phyloP scores from a whole-genome alignment of 2,329 filamentous ascomycete species.

The Aureobasidium sp. region DNA sequence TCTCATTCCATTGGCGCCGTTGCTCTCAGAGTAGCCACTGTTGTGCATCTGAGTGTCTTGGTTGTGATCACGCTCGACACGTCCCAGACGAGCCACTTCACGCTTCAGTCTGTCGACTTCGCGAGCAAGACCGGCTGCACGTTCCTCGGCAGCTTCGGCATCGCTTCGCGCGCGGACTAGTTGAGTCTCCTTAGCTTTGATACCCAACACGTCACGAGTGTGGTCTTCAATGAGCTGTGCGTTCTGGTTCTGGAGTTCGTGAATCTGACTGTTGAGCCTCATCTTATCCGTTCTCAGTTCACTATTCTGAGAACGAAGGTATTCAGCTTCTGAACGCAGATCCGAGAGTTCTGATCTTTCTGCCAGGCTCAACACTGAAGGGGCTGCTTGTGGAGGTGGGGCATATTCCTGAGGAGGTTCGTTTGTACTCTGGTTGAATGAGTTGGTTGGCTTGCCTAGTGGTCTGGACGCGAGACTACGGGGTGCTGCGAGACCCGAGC shows the following conservation, averaged over 20 bases:
- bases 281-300: slow-evolving; percentile 75
- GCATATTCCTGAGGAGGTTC: slow-evolving; percentile 13
- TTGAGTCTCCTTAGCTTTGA: slow-evolving; percentile 96
- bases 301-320: slow-evolving; percentile 64
- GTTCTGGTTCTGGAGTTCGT: slow-evolving; percentile 94
- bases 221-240: slow-evolving; percentile 95
- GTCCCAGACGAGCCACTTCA: slow-evolving; percentile 43
- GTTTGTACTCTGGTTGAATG: slow-evolving; percentile 48
- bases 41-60: slow-evolving; percentile 3
- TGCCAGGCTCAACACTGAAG: slow-evolving; percentile 63
- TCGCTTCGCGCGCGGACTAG: slow-evolving; percentile 86
- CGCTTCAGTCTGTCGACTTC: slow-evolving; percentile 93
- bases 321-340: slow-evolving; percentile 73
- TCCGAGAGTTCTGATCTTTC: slow-evolving; percentile 92
- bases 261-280: slow-evolving; percentile 76
- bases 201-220: slow-evolving; percentile 86
- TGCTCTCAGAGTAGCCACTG: slow-evolving; percentile 12
- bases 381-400: slow-evolving; percentile 34
- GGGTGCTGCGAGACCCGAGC: slow-evolving; percentile 34
- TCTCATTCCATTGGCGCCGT: slow-evolving; percentile 13
- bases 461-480: slow-evolving; percentile 77
- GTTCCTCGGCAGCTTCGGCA: slow-evolving; percentile 78
- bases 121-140: slow-evolving; percentile 71
- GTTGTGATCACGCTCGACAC: slow-evolving; percentile 2
- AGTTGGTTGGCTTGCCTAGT: slow-evolving; percentile 63